Conservation (phyloP, 2,329 filamentous ascomycete species). For the Chrysoporthe austroafricana region DNA sequence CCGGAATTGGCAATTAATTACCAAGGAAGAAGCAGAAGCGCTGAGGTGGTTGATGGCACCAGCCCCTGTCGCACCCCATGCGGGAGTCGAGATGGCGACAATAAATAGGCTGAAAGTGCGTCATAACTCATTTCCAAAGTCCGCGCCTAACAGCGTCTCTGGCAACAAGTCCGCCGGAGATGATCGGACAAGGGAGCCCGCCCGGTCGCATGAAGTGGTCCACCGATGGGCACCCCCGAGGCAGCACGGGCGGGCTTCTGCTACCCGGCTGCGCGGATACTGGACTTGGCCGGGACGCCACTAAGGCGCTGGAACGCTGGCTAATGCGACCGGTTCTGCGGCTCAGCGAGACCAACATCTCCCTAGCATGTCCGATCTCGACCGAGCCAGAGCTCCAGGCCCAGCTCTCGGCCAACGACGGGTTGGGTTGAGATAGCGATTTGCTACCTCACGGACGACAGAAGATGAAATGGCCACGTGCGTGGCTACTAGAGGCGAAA, state of each 20-base stretch:
- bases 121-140: neutral
- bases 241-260: neutral
- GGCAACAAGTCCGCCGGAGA: constrained; percentile 5
- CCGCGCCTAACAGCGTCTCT: neutral
- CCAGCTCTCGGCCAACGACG: neutral
- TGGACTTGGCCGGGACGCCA: neutral
- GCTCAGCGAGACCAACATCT: constrained; percentile 6
- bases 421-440: neutral
- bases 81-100: neutral
- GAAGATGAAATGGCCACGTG: neutral
- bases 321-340: constrained; percentile 1
- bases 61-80: neutral
- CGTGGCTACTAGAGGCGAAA: neutral
- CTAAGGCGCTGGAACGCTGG: neutral
- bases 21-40: neutral
- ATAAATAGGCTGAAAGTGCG: neutral
- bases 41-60: neutral
- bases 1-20: neutral
- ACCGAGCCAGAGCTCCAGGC: neutral
- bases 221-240: neutral
- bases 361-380: neutral
- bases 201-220: neutral
- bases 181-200: neutral
- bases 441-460: neutral
- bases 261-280: neutral